Conservation (phyloP, 169 alveolate species). For the Perkinsus olseni region DNA sequence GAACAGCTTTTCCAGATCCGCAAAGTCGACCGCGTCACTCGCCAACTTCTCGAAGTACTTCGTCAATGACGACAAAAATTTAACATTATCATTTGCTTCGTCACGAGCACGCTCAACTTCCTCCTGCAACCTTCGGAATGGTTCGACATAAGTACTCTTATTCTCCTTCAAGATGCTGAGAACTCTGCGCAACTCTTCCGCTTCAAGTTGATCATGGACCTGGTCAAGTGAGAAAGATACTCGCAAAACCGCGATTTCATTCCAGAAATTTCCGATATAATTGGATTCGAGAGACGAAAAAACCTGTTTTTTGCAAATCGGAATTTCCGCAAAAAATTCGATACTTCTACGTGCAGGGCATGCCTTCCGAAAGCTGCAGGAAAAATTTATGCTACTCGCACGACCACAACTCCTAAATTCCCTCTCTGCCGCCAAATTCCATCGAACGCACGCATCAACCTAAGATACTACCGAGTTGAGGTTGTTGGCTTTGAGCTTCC, state of each 20-base stretch:
- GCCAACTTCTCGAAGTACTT: conserved; percentile 60
- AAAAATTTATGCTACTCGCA: too few species aligned
- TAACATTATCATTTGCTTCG: conserved; percentile 82
- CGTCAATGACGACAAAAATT: conserved; percentile 58
- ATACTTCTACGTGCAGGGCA: too few species aligned
- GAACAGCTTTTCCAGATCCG: conserved; percentile 66
- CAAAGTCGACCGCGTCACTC: conserved; percentile 72
- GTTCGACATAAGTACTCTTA: conserved; percentile 80
- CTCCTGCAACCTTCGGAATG: conserved; percentile 71
- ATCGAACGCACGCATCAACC: too few species aligned
- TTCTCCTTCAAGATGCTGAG: conserved; percentile 76
- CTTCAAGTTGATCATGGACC: neutral
- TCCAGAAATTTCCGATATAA: too few species aligned
- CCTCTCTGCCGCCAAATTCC: too few species aligned
- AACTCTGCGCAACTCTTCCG: conserved; percentile 23
- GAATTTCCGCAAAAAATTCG: too few species aligned
- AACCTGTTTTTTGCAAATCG: too few species aligned
- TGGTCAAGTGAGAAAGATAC: neutral
- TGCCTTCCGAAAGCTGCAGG: too few species aligned
- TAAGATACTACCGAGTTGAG: neutral
- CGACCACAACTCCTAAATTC: too few species aligned
- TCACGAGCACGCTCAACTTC: conserved; percentile 80
- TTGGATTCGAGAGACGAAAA: too few species aligned
- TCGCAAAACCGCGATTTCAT: too few species aligned
- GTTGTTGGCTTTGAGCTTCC: conserved; percentile 70